These are phyloP conservation scores for Circinella umbellata DNA, from an alignment of 371 early-diverging fungal species.

Conservation along the genomic window DNA sequence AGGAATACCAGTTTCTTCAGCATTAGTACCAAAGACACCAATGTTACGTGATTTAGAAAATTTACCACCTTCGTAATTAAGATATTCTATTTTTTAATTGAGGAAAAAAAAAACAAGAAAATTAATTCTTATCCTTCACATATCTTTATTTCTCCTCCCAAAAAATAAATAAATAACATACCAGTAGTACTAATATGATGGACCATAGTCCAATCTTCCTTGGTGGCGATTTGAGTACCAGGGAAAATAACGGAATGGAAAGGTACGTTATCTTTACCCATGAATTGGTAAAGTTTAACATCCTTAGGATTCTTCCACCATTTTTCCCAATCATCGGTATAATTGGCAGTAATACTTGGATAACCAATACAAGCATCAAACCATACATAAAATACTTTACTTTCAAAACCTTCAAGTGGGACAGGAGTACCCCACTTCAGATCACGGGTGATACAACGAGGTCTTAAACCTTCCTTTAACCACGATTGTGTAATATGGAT, in stretches of 20 bases:
- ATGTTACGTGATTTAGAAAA: conserved; percentile 98
- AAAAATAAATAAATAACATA: conserved; percentile 30
- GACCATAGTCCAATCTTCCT: conserved; percentile 90
- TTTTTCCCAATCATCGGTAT: conserved; percentile 91
- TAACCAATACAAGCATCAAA: conserved; percentile 99
- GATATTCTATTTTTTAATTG: conserved; percentile 76
- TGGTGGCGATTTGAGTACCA: conserved; percentile 86
- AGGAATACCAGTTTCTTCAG: conserved; percentile 91
- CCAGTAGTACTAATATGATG: conserved; percentile 95
- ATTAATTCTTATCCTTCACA: not conserved
- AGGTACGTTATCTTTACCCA: conserved; percentile 99
- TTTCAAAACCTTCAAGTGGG: conserved; percentile 87
- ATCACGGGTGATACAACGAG: conserved; percentile 99
- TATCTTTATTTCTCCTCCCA: no score
- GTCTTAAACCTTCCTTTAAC: conserved; percentile 96
- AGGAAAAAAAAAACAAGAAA: no score
- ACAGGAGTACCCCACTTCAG: conserved; percentile 99
- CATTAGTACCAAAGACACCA: conserved; percentile 99
- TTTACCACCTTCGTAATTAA: conserved; percentile 98
- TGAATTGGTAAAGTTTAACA: conserved; percentile 98
- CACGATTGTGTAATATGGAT: conserved; percentile 93
- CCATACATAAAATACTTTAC: conserved; percentile 99
- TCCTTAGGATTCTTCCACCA: conserved; percentile 99
- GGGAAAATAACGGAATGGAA: conserved; percentile 99
- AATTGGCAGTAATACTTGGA: conserved; percentile 95